Evolutionary conservation across 2,329 filamentous ascomycete species (phyloP).

Genomic region (Thermomyces lanuginosus): DNA sequence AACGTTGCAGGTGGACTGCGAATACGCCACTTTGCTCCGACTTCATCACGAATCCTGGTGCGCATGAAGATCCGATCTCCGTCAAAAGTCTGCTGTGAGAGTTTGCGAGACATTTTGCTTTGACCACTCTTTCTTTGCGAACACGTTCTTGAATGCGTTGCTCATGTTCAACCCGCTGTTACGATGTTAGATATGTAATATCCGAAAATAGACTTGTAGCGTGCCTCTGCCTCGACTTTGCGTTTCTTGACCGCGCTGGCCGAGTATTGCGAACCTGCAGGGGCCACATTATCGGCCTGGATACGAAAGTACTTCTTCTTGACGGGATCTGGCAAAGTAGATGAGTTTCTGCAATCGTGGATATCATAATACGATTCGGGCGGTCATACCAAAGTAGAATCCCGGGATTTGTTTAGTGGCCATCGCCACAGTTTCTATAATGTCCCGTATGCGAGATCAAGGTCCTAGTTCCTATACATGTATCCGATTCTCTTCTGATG

Average conservation of each 20-base stretch:
- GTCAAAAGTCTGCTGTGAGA: constrained; percentile 14
- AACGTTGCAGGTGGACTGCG: constrained; percentile 17
- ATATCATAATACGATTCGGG: too few species aligned
- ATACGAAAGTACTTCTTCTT: constrained; percentile 55
- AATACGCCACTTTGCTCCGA: constrained; percentile 16
- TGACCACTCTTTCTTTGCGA: constrained; percentile 19
- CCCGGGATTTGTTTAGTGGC: constrained; percentile 7
- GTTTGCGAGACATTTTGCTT: constrained; percentile 13
- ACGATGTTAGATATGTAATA: constrained; percentile 6
- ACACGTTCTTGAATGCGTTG: constrained; percentile 13
- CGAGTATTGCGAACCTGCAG: constrained; percentile 38
- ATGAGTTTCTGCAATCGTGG: too few species aligned
- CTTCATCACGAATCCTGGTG: constrained; percentile 10
- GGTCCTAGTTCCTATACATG: background rate
- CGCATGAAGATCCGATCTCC: constrained; percentile 14
- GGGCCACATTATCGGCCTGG: constrained; percentile 37
- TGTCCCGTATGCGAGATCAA: too few species aligned
- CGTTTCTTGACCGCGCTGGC: constrained; percentile 43
- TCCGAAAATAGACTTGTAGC: constrained; percentile 1
- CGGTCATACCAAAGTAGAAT: constrained; percentile 8
- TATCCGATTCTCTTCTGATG: background rate
- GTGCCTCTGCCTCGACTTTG: constrained; percentile 29
- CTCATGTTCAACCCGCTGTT: constrained; percentile 15
- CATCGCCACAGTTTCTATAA: constrained; percentile 3
- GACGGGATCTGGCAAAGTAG: constrained; percentile 29